Evolutionary conservation across 176 grass and related monocot genomes (phyloP).

Genomic region (Zea luxurians): DNA sequence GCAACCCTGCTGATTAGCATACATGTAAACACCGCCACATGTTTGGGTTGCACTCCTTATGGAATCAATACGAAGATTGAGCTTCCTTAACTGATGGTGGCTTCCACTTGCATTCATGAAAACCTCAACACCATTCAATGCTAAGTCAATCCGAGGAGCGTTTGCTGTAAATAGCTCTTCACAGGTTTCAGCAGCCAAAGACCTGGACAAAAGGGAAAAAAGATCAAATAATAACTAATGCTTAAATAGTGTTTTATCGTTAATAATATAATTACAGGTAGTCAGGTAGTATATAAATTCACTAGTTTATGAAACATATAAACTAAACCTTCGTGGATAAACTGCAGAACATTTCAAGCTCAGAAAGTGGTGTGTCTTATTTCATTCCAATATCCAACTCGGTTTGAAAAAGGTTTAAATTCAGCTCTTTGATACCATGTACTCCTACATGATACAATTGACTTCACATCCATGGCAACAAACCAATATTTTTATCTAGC

Average conservation of each 20-base stretch:
- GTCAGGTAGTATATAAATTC: constrained; percentile 5
- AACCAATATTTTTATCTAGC: neutral
- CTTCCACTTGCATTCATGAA: constrained; percentile 97
- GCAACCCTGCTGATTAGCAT: constrained; percentile 93
- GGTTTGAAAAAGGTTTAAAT: neutral
- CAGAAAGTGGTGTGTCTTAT: neutral
- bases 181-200: constrained; percentile 91
- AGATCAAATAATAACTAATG: neutral
- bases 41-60: constrained; percentile 79
- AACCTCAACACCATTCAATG: constrained; percentile 92
- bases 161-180: constrained; percentile 91
- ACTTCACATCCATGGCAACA: neutral
- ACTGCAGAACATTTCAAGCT: neutral
- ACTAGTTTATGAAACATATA: constrained; percentile 10
- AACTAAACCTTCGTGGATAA: neutral
- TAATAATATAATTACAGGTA: constrained; percentile 3
- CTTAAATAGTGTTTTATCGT: constrained; percentile 15
- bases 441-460: neutral
- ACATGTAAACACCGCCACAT: constrained; percentile 93
- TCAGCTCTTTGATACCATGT: neutral
- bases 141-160: constrained; percentile 71
- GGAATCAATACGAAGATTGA: constrained; percentile 95
- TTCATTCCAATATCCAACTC: neutral
- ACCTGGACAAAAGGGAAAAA: constrained; percentile 50
- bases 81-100: constrained; percentile 94